Percentiles rank a stretch among this genome's conserved stretches.
Evolutionary conservation across 306 rosid species (phyloP).

Genomic region (Cicer bijugum): DNA sequence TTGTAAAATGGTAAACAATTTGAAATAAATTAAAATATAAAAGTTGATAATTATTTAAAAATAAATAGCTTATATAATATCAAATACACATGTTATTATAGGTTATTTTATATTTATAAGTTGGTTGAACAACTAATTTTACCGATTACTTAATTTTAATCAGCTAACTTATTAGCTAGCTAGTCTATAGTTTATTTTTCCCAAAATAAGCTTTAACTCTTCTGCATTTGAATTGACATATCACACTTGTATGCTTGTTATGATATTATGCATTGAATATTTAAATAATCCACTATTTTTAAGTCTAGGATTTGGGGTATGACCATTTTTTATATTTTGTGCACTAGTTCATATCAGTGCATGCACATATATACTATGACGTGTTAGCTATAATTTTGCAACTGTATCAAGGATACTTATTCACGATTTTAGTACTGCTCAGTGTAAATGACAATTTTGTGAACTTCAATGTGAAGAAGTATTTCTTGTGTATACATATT

Average conservation of each 20-base stretch:
- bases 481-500: background rate
- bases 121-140: background rate
- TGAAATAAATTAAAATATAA: background rate
- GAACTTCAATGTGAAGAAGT: background rate
- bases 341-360: slow-evolving; percentile 16
- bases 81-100: background rate
- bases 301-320: slow-evolving; percentile 2
- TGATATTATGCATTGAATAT: slow-evolving; percentile 17
- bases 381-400: background rate
- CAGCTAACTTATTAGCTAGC: background rate
- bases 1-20: background rate
- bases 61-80: too few species aligned
- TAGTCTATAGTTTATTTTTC: background rate
- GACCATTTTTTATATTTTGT: slow-evolving; percentile 23
- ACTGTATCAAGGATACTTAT: too few species aligned
- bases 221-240: background rate
- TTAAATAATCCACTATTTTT: slow-evolving; percentile 10
- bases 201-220: background rate
- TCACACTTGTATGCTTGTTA: slow-evolving; percentile 6
- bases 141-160: background rate
- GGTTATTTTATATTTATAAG: background rate
- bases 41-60: too few species aligned
- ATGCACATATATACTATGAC: slow-evolving; percentile 20
- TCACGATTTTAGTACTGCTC: too few species aligned
- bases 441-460: slow-evolving; percentile 11